Base-by-base conservation (phyloP, 176 grass and related monocot genomes). In the Tillandsia fasciculata region DNA sequence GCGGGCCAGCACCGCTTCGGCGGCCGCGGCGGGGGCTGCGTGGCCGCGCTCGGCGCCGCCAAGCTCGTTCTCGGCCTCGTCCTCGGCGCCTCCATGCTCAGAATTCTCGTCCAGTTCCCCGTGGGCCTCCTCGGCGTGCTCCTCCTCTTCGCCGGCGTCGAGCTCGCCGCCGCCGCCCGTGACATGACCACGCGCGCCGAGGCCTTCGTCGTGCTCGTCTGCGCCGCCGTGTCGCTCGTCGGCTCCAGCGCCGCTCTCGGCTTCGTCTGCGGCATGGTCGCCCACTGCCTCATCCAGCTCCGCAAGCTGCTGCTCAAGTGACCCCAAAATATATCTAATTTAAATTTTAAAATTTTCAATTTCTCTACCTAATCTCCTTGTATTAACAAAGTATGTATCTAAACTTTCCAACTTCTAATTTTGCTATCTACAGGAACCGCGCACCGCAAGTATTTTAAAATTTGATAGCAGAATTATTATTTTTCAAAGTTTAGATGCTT, bases 1-100 rank as follows among this genome's bases (percentile, higher is more conserved):
- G 92, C 92, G 26, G 88, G 92, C 11, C 86, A 92, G 79, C 89
- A 92, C 82, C 84, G 65, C 72, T 96, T 96, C 64, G 92, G 88
- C 11, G 86, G 86, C 1, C 74, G 92, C 24, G 82, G 81, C 56
- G 86, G 92, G 24, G 83, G 63, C 14, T 89, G 83, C 79, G 88
- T 91, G 76, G 86, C 92, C 11, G 80, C 66, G 47, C 83, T 96
- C 6, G 92, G 88, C 71, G 86, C 72, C 50, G 68, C 87, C 3
- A 96, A 96, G 78, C 72, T 88, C 10, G 70, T 65, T 64, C 49
- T 96, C 3, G 88, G 88, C 9, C 74, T 96, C 12, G 48, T 76
- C 49, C 88, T 96, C 0, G 88, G 88, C 0, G 83, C 73, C 0
- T 92, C 88, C 18, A 75, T 96, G 70, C 78, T 92, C 69, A 79